A percentile compares a stretch with the other conserved stretches of the same genome.
These are phyloP conservation scores for Aspergillus panamensis DNA, from an alignment of 495 filamentous ascomycete genomes.

Conservation along the genomic window DNA sequence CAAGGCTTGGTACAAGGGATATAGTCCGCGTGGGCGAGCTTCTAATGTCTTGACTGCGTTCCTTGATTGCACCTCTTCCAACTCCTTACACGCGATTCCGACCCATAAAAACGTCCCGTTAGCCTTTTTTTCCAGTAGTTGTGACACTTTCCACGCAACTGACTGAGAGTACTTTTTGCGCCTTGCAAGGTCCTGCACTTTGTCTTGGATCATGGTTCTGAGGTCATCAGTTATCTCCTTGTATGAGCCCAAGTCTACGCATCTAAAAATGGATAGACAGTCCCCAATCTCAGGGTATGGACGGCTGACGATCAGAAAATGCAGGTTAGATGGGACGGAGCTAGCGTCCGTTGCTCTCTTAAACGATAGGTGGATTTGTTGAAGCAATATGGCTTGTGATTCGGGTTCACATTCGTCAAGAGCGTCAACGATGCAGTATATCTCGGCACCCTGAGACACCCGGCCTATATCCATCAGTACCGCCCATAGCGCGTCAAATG, in stretches of 20 bases:
- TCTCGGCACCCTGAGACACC: not conserved
- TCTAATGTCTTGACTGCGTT: slow-evolving; percentile 14
- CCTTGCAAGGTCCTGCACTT: slow-evolving; percentile 18
- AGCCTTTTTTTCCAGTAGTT: slow-evolving; percentile 21
- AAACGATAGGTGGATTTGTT: slow-evolving; percentile 1
- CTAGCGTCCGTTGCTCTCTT: not conserved
- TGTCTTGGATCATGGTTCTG: slow-evolving; percentile 20
- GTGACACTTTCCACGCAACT: slow-evolving; percentile 13
- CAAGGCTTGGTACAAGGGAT: slow-evolving; percentile 16
- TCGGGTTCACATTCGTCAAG: slow-evolving; percentile 26
- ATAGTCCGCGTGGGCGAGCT: slow-evolving; percentile 14
- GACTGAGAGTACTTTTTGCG: slow-evolving; percentile 18
- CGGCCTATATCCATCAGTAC: slow-evolving; percentile 1
- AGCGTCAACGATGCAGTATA: slow-evolving; percentile 23
- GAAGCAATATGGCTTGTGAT: slow-evolving; percentile 18
- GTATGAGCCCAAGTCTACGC: slow-evolving; percentile 14
- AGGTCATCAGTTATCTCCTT: slow-evolving; percentile 19
- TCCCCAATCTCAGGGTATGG: slow-evolving; percentile 22
- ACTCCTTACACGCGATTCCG: slow-evolving; percentile 19
- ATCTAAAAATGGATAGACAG: slow-evolving; percentile 15
- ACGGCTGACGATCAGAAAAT: slow-evolving; percentile 28
- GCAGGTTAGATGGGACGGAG: slow-evolving; percentile 11
- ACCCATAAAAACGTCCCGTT: slow-evolving; percentile 30
- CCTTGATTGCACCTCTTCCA: slow-evolving; percentile 8
- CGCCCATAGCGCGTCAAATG: not conserved